Evolutionary conservation across 1,284 basidiomycete species (phyloP).

Genomic region (Taiwanofungus camphoratus): DNA sequence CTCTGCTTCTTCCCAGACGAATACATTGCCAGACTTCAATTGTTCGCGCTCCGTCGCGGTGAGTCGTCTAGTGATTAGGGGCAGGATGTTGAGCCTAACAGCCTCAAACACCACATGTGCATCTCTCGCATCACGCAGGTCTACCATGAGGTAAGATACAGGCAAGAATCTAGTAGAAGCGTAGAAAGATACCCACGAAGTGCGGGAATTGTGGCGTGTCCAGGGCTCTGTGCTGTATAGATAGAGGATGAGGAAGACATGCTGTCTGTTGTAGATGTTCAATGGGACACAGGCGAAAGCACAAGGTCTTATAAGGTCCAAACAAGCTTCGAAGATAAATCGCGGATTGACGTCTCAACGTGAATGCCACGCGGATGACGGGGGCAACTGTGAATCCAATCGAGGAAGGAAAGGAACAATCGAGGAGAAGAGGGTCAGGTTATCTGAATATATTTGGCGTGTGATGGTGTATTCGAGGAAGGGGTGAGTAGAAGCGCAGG

Average conservation of each 20-base stretch:
- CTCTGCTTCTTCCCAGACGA: slow-evolving; percentile 80
- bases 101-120: slow-evolving; percentile 63
- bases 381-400: no score
- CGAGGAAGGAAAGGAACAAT: neutral
- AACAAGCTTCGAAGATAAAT: no score
- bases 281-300: slow-evolving; percentile 5
- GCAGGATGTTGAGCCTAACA: slow-evolving; percentile 61
- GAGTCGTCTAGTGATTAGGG: slow-evolving; percentile 64
- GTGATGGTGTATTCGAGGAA: no score
- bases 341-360: no score
- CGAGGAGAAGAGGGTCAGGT: neutral
- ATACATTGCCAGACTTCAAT: slow-evolving; percentile 64
- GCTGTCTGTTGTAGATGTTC: slow-evolving; percentile 11
- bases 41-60: slow-evolving; percentile 62
- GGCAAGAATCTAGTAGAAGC: neutral
- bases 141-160: slow-evolving; percentile 28
- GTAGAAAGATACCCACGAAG: slow-evolving; percentile 21
- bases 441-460: neutral
- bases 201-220: slow-evolving; percentile 26
- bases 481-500: slow-evolving; percentile 1
- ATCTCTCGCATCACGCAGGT: slow-evolving; percentile 61
- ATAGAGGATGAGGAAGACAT: slow-evolving; percentile 16
- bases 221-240: slow-evolving; percentile 15
- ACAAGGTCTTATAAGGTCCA: no score
- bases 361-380: no score